A percentile compares a stretch with the other conserved stretches of the same genome.
Evolutionary conservation across 139 green algal species (phyloP).

Genomic region (Gonium pectorale): DNA sequence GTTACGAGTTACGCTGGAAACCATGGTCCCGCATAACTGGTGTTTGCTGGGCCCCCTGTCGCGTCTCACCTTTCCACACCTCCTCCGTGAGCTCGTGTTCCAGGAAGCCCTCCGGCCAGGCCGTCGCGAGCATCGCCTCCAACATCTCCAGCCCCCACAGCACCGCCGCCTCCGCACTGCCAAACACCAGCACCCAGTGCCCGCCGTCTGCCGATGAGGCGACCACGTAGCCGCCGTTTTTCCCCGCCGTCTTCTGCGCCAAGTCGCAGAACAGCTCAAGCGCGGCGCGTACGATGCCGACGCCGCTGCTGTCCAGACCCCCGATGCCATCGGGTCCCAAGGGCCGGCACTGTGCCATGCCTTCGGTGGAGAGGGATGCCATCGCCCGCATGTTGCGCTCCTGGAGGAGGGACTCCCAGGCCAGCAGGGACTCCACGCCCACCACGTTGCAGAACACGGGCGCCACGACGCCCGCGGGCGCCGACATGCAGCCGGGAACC

Average conservation of each 20-base stretch:
- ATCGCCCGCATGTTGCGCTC: not conserved
- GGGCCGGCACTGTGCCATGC: not conserved
- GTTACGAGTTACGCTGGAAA: too few species aligned
- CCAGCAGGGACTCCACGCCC: constrained; percentile 35
- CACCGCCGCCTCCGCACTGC: constrained; percentile 15
- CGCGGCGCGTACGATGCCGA: not conserved
- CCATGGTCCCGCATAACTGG: too few species aligned
- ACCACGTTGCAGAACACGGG: constrained; percentile 41
- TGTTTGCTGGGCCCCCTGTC: too few species aligned
- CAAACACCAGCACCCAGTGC: constrained; percentile 41
- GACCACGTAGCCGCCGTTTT: constrained; percentile 34
- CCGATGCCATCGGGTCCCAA: not conserved
- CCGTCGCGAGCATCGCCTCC: constrained; percentile 29
- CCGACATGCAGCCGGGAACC: constrained; percentile 33
- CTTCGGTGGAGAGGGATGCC: not conserved
- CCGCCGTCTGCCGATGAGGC: constrained; percentile 11
- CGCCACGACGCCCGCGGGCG: constrained; percentile 34
- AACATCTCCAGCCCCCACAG: constrained; percentile 34
- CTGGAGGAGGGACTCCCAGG: constrained; percentile 21
- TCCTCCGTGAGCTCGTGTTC: constrained; percentile 41
- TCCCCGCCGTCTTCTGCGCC: not conserved
- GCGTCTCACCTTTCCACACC: constrained; percentile 20
- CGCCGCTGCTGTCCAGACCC: not conserved
- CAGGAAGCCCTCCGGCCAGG: constrained; percentile 28
- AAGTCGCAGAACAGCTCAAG: constrained; percentile 8